A percentile compares a stretch with the other conserved stretches of the same genome.
phyloP scores from a whole-genome alignment of 2,329 filamentous ascomycete species.

The Pezicula rhizophila region DNA sequence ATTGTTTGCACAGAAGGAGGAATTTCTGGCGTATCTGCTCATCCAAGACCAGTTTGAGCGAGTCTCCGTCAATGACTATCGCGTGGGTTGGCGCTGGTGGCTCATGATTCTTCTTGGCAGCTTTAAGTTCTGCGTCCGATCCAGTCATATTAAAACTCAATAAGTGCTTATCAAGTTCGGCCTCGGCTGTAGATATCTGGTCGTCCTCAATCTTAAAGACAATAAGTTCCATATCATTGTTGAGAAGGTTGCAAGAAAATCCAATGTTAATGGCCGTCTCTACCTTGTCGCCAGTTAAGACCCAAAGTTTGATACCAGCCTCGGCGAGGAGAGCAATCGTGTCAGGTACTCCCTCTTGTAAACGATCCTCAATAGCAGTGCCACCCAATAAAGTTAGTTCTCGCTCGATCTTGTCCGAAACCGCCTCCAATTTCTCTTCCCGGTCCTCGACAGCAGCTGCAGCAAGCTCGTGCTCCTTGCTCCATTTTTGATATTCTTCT shows the following conservation, averaged over 20 bases:
- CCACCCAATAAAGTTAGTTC: constrained; percentile 84
- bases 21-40: constrained; percentile 86
- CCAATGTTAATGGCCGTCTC: constrained; percentile 99
- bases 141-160: constrained; percentile 72
- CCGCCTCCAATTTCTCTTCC: constrained; percentile 87
- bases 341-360: constrained; percentile 95
- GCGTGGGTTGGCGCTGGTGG: constrained; percentile 84
- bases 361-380: constrained; percentile 92
- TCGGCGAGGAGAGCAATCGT: constrained; percentile 86
- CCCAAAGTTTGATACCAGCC: constrained; percentile 98
- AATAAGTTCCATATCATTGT: constrained; percentile 96
- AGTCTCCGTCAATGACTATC: constrained; percentile 90
- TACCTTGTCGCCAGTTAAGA: constrained; percentile 95
- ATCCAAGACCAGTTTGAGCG: constrained; percentile 79
- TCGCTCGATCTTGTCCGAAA: constrained; percentile 86
- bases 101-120: constrained; percentile 76
- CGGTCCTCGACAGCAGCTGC: constrained; percentile 77
- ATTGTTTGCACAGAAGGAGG: constrained; percentile 90
- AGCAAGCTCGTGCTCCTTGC: constrained; percentile 78
- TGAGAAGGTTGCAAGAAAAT: constrained; percentile 95
- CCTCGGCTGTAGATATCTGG: constrained; percentile 54
- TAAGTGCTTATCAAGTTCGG: constrained; percentile 70
- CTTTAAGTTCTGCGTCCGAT: constrained; percentile 75
- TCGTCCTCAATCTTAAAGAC: constrained; percentile 81
- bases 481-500: constrained; percentile 80